A percentile compares a stretch with the other conserved stretches of the same genome.
phyloP scores from a whole-genome alignment of 805 yeast species.

The Hanseniaspora osmophila region DNA sequence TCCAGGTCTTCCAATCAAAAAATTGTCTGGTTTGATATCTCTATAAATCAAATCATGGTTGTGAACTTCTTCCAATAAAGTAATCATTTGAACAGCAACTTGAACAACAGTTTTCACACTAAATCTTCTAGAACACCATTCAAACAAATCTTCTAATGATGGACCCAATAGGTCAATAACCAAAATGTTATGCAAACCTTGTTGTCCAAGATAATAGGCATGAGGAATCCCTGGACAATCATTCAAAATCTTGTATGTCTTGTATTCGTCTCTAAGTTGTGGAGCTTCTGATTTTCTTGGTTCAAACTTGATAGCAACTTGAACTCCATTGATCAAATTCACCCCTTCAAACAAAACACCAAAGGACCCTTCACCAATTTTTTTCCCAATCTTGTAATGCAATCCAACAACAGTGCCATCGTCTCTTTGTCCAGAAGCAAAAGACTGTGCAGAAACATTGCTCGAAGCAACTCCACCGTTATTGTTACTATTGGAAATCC shows the following conservation, averaged over 20 bases:
- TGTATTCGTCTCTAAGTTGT: conserved; percentile 87
- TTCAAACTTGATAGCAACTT: conserved; percentile 93
- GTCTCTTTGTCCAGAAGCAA: conserved; percentile 10
- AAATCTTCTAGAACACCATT: conserved; percentile 94
- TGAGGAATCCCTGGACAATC: conserved; percentile 81
- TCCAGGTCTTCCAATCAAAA: conserved; percentile 80
- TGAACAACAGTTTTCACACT: conserved; percentile 79
- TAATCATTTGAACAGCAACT: conserved; percentile 89
- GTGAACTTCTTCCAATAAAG: conserved; percentile 75
- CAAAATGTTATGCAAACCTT: conserved; percentile 87
- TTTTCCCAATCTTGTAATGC: conserved; percentile 92
- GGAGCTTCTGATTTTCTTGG: conserved; percentile 97
- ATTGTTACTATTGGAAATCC: not conserved
- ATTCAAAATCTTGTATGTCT: conserved; percentile 79
- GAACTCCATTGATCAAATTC: conserved; percentile 78
- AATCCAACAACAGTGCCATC: conserved; percentile 54
- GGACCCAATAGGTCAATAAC: conserved; percentile 94
- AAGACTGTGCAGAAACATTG: conserved; percentile 3
- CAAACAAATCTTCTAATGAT: conserved; percentile 87
- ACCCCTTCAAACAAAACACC: conserved; percentile 96
- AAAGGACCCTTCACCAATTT: conserved; percentile 96
- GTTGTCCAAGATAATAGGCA: conserved; percentile 97
- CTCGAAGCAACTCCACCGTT: not conserved
- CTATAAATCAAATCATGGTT: conserved; percentile 83
- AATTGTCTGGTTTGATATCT: conserved; percentile 96